Evolutionary conservation across 2,329 filamentous ascomycete genomes (phyloP), one percentile per base, ranked within the genome.

Genomic region (Phialophora macrospora): DNA sequence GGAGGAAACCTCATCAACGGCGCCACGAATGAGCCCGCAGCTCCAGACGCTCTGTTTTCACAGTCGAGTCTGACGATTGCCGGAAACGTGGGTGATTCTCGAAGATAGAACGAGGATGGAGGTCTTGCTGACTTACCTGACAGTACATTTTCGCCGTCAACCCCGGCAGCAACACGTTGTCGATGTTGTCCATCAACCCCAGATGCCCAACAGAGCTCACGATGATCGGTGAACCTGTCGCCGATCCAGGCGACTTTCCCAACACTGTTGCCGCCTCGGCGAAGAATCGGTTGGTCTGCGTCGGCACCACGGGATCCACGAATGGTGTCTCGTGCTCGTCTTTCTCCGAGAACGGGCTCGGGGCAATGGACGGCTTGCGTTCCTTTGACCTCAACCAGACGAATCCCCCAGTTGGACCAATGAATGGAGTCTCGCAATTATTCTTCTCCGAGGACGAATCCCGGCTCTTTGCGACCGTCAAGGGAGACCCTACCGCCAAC

Each of bases 381-480:
- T 57, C 70, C 2, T 82, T 88, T 64, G 78, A 82, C 12, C 71
- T 89, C 0, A 74, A 76, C 1, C 87, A 89, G 72, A 81, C 80
- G 0, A 88, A 84, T 0, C 87, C 87, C 0, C 86, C 87, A 0
- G 74, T 77, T 0, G 87, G 86, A 0, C 86, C 87, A 0, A 75
- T 77, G 1, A 87, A 87, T 74, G 87, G 84, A 0, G 80, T 88
- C 2, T 87, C 86, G 0, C 85, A 89, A 7, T 79, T 82, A 0
- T 85, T 88, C 73, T 89, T 88, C 76, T 85, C 84, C 0, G 74
- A 74, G 0, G 85, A 89, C 60, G 80, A 85, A 67, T 76, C 73
- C 0, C 79, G 75, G 1, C 76, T 90, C 0, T 80, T 84, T 58
- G 80, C 83, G 0, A 87, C 84, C 0, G 85, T 89, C 48, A 90